Evolutionary conservation across 257 asterid species (phyloP).

Genomic region (Ocimum tenuiflorum): DNA sequence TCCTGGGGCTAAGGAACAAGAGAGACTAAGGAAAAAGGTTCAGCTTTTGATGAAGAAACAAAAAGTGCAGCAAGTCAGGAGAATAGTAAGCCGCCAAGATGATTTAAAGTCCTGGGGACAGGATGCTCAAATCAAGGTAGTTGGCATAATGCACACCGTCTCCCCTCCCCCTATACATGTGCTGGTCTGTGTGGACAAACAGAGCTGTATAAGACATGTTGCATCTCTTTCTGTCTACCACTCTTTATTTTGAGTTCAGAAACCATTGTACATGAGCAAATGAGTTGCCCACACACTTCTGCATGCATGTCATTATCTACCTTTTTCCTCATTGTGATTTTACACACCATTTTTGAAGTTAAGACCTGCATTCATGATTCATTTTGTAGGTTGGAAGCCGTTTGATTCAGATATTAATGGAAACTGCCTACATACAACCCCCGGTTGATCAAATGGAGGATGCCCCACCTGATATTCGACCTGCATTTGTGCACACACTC

Average conservation of each 20-base stretch:
- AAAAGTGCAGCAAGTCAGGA: constrained; percentile 55
- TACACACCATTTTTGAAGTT: constrained; percentile 9
- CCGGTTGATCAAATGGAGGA: constrained; percentile 61
- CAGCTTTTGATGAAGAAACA: constrained; percentile 66
- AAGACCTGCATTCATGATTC: constrained; percentile 8
- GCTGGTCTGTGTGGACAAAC: background rate
- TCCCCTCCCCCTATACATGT: background rate
- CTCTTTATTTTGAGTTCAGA: constrained; percentile 1
- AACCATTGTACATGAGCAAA: background rate
- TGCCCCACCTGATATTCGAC: constrained; percentile 80
- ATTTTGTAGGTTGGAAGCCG: constrained; percentile 75
- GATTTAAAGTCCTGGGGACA: constrained; percentile 76
- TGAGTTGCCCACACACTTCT: constrained; percentile 3
- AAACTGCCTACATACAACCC: constrained; percentile 87
- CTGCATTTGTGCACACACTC: constrained; percentile 78
- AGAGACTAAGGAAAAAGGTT: constrained; percentile 65
- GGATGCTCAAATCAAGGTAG: constrained; percentile 81
- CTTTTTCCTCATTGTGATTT: background rate
- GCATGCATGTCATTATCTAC: background rate
- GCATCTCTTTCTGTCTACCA: background rate
- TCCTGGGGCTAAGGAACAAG: constrained; percentile 41
- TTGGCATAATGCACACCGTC: background rate
- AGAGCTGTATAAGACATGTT: background rate
- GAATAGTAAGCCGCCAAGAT: constrained; percentile 60
- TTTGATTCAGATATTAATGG: constrained; percentile 69